These are phyloP conservation scores for Chlorella sp. DNA, from an alignment of 139 green algal genomes.

Conservation along the genomic window DNA sequence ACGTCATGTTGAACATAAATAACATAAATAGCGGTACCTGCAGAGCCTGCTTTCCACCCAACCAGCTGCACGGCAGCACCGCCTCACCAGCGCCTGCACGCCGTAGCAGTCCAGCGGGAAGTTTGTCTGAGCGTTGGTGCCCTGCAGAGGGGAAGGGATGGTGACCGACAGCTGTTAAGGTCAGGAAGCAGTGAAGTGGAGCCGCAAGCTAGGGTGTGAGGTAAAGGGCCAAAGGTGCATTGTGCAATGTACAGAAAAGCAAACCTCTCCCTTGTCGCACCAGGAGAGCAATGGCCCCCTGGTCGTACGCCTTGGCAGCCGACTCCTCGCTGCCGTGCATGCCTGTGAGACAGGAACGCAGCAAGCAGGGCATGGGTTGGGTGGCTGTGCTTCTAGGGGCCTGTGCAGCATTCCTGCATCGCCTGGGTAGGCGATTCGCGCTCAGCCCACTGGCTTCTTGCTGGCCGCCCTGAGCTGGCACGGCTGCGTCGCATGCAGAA, in stretches of 20 bases:
- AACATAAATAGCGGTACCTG: too few species aligned
- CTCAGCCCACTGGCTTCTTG: too few species aligned
- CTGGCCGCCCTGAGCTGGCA: too few species aligned
- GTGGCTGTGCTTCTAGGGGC: background rate
- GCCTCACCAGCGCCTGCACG: background rate
- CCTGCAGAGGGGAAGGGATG: background rate
- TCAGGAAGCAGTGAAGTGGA: background rate
- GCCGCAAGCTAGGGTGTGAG: background rate
- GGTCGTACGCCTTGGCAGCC: conserved; percentile 10
- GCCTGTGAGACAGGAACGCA: background rate
- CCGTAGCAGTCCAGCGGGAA: conserved; percentile 1
- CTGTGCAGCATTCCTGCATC: background rate
- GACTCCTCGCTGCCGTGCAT: conserved; percentile 21
- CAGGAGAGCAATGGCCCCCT: conserved; percentile 22
- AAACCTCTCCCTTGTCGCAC: background rate
- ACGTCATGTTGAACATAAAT: too few species aligned
- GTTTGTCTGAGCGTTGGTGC: background rate
- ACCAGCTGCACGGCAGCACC: too few species aligned
- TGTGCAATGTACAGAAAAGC: background rate
- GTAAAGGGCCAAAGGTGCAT: background rate
- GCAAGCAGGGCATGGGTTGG: background rate
- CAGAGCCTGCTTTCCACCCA: too few species aligned
- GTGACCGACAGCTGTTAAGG: background rate
- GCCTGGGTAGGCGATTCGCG: too few species aligned
- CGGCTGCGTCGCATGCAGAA: background rate